A percentile compares a stretch with the other conserved stretches of the same genome.
Conservation (phyloP, 148 eudicot genomes). For the Nyssa sinensis region DNA sequence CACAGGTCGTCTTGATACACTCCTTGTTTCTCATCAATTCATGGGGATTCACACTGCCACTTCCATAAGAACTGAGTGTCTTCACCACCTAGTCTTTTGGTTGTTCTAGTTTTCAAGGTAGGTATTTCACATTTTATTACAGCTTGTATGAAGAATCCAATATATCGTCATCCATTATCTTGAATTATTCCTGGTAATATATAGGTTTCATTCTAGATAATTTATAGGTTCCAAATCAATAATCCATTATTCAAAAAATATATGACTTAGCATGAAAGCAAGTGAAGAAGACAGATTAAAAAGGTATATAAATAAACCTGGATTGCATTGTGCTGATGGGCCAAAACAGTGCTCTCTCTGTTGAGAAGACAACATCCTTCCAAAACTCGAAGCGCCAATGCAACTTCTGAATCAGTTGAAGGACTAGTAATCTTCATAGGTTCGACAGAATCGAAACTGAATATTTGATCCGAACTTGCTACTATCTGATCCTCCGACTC, state of each 20-base stretch:
- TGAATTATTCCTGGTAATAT: neutral
- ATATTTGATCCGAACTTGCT: slow-evolving; percentile 66
- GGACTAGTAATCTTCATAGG: slow-evolving; percentile 80
- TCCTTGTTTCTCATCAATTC: neutral
- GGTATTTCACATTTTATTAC: neutral
- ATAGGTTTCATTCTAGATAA: neutral
- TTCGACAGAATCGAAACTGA: slow-evolving; percentile 78
- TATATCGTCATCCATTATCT: neutral
- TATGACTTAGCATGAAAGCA: neutral
- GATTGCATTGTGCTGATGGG: slow-evolving; percentile 84
- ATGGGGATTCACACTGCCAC: neutral
- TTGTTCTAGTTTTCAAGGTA: too few relatives aligned
- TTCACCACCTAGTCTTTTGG: too few relatives aligned
- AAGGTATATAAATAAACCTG: slow-evolving; percentile 29
- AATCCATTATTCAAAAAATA: neutral
- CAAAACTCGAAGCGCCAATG: slow-evolving; percentile 89
- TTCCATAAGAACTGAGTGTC: neutral
- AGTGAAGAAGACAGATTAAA: neutral
- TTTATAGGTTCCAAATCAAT: neutral
- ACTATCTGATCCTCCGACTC: slow-evolving; percentile 82
- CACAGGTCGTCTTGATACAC: neutral
- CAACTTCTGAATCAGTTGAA: slow-evolving; percentile 80
- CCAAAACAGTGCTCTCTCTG: slow-evolving; percentile 65
- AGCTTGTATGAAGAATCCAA: neutral
- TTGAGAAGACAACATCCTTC: slow-evolving; percentile 98